phyloP scores from a whole-genome alignment of 768 basidiomycete genomes.

The Dentipellis sp. region DNA sequence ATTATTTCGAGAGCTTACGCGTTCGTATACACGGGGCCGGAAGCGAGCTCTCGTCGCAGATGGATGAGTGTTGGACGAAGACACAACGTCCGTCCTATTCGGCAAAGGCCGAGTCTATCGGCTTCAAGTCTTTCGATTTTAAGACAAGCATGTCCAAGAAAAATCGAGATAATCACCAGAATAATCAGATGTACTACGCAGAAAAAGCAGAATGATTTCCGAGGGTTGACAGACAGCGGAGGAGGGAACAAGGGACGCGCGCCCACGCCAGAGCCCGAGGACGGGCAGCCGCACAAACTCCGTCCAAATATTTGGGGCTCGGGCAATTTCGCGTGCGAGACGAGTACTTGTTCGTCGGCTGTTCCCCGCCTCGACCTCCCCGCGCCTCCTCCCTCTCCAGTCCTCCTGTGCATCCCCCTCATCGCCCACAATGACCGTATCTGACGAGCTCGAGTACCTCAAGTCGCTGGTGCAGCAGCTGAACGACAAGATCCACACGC shows the following conservation, averaged over 20 bases:
- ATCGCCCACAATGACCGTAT: constrained; percentile 40
- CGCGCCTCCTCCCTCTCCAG: neutral
- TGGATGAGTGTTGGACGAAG: no score
- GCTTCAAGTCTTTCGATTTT: no score
- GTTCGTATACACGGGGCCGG: no score
- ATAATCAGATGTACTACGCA: no score
- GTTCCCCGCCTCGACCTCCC: neutral
- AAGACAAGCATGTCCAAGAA: no score
- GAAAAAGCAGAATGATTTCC: no score
- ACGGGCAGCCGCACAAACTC: neutral
- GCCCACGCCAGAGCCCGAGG: neutral
- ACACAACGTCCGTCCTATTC: no score
- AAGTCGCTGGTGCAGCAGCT: constrained; percentile 87
- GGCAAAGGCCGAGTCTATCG: no score
- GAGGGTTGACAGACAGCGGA: neutral
- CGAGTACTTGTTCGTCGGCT: neutral
- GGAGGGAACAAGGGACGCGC: neutral
- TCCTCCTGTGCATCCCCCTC: neutral
- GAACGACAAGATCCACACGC: constrained; percentile 74
- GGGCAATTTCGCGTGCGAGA: neutral
- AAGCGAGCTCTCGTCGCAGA: no score
- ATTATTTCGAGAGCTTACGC: no score
- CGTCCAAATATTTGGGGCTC: neutral
- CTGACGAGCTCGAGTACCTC: constrained; percentile 88
- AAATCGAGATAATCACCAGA: no score